Conservation (phyloP, 1,284 basidiomycete genomes). For the Amylostereum areolatum region DNA sequence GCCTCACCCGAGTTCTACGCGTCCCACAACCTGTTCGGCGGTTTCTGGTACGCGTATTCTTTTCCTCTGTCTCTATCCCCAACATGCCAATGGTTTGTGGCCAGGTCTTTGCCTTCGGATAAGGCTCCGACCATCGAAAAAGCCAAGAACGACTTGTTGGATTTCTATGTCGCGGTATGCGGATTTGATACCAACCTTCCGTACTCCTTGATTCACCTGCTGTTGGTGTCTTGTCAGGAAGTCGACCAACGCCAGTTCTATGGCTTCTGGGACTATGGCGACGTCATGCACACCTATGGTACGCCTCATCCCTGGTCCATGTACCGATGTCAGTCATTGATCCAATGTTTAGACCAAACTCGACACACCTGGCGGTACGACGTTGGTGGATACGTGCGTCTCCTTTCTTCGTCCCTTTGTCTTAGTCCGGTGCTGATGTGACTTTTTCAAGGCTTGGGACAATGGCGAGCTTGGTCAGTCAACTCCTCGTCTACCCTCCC, state of each 20-base stretch:
- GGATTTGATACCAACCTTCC: too few relatives aligned
- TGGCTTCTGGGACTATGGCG: slow-evolving; percentile 39
- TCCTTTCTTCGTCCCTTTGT: slow-evolving; percentile 25
- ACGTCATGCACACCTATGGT: slow-evolving; percentile 37
- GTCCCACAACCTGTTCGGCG: slow-evolving; percentile 32
- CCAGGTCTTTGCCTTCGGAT: not conserved
- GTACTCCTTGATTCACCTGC: not conserved
- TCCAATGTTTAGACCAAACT: slow-evolving; percentile 23
- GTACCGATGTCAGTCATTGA: not conserved
- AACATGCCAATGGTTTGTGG: too few relatives aligned
- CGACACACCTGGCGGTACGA: slow-evolving; percentile 40
- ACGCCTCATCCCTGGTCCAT: not conserved
- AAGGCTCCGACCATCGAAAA: slow-evolving; percentile 28
- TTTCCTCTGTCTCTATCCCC: too few relatives aligned
- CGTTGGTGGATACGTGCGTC: slow-evolving; percentile 35
- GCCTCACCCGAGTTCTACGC: slow-evolving; percentile 31
- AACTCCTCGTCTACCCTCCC: too few relatives aligned
- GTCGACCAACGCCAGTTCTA: slow-evolving; percentile 34
- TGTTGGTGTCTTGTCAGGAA: slow-evolving; percentile 19
- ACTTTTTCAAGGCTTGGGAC: slow-evolving; percentile 8
- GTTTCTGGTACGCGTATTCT: slow-evolving; percentile 27
- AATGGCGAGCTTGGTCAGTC: slow-evolving; percentile 8
- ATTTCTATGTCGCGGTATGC: slow-evolving; percentile 34
- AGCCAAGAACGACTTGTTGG: slow-evolving; percentile 30
- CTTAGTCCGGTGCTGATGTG: not conserved